phyloP scores from a whole-genome alignment of 192 early-diverging fungal genomes.

The Paraglomus brasilianum region DNA sequence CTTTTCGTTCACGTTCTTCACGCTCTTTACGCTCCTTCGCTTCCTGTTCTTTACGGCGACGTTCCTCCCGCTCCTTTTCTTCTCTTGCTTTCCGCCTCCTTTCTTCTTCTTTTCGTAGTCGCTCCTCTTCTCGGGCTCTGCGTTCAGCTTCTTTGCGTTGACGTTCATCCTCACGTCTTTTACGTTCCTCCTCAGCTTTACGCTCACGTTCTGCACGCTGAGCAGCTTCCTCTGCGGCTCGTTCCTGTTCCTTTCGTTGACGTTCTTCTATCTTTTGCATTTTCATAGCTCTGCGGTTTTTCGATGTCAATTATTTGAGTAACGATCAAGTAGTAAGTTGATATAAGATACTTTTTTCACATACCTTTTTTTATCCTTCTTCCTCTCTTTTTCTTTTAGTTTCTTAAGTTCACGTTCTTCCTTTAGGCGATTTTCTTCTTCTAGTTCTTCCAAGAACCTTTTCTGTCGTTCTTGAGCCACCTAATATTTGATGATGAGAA shows the following conservation, averaged over 20 bases:
- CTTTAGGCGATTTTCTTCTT: constrained; percentile 75
- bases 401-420: constrained; percentile 56
- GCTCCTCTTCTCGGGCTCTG: constrained; percentile 49
- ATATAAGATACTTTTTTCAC: constrained; percentile 6
- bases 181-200: constrained; percentile 62
- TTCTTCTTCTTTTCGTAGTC: constrained; percentile 39
- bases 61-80: constrained; percentile 46
- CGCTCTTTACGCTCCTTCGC: constrained; percentile 44
- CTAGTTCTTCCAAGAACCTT: constrained; percentile 83
- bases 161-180: constrained; percentile 59
- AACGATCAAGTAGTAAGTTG: background rate
- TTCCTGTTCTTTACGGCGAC: constrained; percentile 61
- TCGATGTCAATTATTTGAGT: background rate
- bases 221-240: constrained; percentile 48
- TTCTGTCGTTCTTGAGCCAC: constrained; percentile 80
- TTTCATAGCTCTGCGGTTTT: constrained; percentile 54
- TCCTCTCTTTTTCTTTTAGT: constrained; percentile 66
- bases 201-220: constrained; percentile 41
- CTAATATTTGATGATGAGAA: background rate
- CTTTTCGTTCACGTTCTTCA: constrained; percentile 42
- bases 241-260: constrained; percentile 55
- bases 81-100: constrained; percentile 36
- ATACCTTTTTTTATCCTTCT: constrained; percentile 75
- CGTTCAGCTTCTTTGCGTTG: constrained; percentile 60
- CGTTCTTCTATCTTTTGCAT: constrained; percentile 72